Conservation (phyloP, 2,329 filamentous ascomycete species). For the Cucurbitaria berberidis region DNA sequence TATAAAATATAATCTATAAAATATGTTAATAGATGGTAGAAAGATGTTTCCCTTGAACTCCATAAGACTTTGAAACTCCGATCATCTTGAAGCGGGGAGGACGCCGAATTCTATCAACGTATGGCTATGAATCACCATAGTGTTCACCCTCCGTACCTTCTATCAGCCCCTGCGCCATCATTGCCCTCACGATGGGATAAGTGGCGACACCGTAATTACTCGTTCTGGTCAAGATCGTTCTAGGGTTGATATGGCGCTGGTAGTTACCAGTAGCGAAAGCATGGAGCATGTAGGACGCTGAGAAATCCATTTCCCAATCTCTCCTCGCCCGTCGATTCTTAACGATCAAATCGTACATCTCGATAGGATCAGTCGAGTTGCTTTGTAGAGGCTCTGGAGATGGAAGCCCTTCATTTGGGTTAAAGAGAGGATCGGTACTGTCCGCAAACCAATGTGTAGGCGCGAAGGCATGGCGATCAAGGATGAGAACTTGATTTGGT, state of each 20-base stretch:
- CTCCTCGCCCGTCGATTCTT: conserved; percentile 6
- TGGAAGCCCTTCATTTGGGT: conserved; percentile 3
- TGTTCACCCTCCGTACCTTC: conserved; percentile 8
- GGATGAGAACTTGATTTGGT: conserved; percentile 22
- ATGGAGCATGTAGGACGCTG: conserved; percentile 23
- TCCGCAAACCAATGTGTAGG: conserved; percentile 20
- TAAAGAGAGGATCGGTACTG: conserved; percentile 15
- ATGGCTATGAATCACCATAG: not conserved
- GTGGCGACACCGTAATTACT: conserved; percentile 26
- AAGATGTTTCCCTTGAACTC: not conserved
- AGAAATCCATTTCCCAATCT: conserved; percentile 28
- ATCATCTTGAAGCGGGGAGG: not conserved
- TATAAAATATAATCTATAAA: not conserved
- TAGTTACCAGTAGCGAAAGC: conserved; percentile 12
- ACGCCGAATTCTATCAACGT: not conserved
- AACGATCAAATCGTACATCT: conserved; percentile 15
- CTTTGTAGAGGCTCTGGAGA: conserved; percentile 5
- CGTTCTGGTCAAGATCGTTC: conserved; percentile 15
- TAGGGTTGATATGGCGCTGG: conserved; percentile 14
- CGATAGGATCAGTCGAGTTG: conserved; percentile 11
- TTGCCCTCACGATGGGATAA: conserved; percentile 20
- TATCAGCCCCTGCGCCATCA: conserved; percentile 21
- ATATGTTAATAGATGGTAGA: not conserved
- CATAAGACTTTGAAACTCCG: not conserved
- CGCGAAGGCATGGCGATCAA: conserved; percentile 22